These are phyloP conservation scores for Prosopis cineraria DNA, from an alignment of 306 rosid species.

Conservation along the genomic window DNA sequence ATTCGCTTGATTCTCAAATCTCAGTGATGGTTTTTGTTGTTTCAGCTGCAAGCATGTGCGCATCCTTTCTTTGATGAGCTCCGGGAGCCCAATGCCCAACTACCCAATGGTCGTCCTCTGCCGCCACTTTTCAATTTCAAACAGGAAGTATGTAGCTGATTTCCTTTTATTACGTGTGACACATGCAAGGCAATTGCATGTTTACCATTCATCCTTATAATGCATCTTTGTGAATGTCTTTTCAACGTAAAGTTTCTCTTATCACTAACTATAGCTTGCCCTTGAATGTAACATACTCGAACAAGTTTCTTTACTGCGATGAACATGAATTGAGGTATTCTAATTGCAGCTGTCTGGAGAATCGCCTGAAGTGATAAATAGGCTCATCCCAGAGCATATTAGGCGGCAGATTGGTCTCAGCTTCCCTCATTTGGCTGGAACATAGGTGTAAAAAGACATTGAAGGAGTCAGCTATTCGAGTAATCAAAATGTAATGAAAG, in stretches of 20 bases:
- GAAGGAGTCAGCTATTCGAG: conserved; percentile 31
- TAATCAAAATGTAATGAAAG: conserved; percentile 40
- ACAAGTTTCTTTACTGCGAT: neutral
- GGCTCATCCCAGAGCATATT: conserved; percentile 81
- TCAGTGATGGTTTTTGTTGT: conserved; percentile 18
- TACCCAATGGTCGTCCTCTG: conserved; percentile 72
- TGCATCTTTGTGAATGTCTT: neutral
- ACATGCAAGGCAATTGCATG: neutral
- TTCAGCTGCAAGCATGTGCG: conserved; percentile 84
- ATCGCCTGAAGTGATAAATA: conserved; percentile 66
- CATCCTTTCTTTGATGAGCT: conserved; percentile 90
- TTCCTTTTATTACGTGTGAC: neutral
- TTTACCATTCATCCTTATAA: neutral
- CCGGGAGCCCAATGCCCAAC: conserved; percentile 74
- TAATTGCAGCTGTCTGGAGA: conserved; percentile 63
- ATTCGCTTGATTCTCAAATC: conserved; percentile 17
- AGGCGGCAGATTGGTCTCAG: conserved; percentile 59
- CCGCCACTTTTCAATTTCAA: conserved; percentile 78
- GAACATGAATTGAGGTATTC: conserved; percentile 15
- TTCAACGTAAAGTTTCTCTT: too few relatives aligned
- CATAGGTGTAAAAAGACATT: conserved; percentile 42
- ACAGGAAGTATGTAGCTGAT: conserved; percentile 66
- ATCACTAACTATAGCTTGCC: neutral
- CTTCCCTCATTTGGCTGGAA: conserved; percentile 52
- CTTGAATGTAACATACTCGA: neutral